Conservation (phyloP, 106 monocot species). For the Amphibolis antarctica region DNA sequence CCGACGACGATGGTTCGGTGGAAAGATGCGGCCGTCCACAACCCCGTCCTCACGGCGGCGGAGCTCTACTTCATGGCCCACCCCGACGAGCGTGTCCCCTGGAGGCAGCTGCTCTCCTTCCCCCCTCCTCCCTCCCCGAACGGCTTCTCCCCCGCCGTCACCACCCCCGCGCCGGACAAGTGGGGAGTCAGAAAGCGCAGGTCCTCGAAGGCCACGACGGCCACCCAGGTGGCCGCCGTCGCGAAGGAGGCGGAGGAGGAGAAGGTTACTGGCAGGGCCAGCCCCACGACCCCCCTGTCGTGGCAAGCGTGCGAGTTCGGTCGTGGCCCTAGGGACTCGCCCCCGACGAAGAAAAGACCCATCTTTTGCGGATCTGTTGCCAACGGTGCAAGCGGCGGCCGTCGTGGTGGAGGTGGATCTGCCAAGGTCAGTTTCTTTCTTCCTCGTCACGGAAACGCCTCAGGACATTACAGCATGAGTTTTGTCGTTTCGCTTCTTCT, state of each 20-base stretch:
- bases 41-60: background rate
- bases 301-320: background rate
- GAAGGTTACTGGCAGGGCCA: background rate
- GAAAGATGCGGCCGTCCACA: background rate
- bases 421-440: background rate
- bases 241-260: background rate
- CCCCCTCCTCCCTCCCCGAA: background rate
- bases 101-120: background rate
- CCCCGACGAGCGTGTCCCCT: background rate
- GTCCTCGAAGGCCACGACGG: background rate
- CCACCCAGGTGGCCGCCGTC: too few relatives aligned
- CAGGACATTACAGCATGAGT: background rate
- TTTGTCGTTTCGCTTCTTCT: background rate
- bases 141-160: background rate
- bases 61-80: slow-evolving; percentile 4
- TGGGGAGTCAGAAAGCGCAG: slow-evolving; percentile 1
- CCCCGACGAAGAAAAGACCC: background rate
- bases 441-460: background rate
- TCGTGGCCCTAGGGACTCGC: background rate
- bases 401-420: background rate
- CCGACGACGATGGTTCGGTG: background rate
- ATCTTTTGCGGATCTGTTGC: background rate
- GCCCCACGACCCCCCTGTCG: background rate
- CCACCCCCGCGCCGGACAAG: background rate
- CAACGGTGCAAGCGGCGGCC: background rate